Base-by-base conservation (phyloP, 331 rosid species). In the Phaseolus coccineus region DNA sequence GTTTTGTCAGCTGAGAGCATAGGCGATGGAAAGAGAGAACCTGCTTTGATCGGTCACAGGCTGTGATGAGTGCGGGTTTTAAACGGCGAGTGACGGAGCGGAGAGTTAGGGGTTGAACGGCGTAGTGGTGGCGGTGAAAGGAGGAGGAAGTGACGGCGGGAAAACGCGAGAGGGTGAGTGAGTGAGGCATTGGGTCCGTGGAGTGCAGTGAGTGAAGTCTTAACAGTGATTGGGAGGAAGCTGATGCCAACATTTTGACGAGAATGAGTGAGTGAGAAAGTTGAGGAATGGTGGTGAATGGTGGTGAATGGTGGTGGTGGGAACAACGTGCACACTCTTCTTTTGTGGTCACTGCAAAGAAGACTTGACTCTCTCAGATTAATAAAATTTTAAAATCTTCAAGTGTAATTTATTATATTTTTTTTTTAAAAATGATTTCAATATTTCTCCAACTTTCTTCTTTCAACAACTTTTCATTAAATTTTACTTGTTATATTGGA, bases 41-140 rank as follows among this genome's bases (percentile, higher is more conserved):
- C 98, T 89, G 86, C 48, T 83, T 77, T 73, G 93, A 78, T 12
- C 61, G 73, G 27, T 86, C 90, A 79, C 75, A 76, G 59, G 93
- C 92, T 70, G 64, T 76, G 76, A 89, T 63, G 80, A 87, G 82
- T 6, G 39, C 2, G 40, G 35, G 84, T 53, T 40, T 57, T 2
- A 37, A 79, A 62, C 84, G 85, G 48, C 73, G 73, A 27, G 55
- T 67, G 37, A 8, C 64, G 65, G 74, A 69, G 71, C 86, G 83
- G 57, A 71, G 57, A 30, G 64, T 63, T 65, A 84, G 22, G 80
- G 83, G 66, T 35, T 35, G 51, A 37, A 42, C 82, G 46, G 65
- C 15, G 10, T 53, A 77, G 59, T 80, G 73, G 65, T 2, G 39
- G 28, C 62, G 84, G 77, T 8, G 84, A 66, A 39, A 64, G 48